phyloP scores from a whole-genome alignment of 139 green algal species.

The Chlamydomonas incerta region DNA sequence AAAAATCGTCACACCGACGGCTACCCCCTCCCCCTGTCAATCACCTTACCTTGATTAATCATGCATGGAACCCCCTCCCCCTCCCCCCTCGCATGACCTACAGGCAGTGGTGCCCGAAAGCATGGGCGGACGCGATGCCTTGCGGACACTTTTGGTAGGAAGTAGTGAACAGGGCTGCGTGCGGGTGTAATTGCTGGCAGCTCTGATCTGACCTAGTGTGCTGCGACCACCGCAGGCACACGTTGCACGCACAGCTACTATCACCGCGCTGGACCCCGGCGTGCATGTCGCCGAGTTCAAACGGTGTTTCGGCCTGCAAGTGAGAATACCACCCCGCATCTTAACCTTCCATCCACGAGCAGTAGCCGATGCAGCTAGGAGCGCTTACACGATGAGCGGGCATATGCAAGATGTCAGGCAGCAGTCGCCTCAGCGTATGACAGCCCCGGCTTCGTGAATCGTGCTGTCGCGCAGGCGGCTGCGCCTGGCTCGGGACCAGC shows the following conservation, averaged over 20 bases:
- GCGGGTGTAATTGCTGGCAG: no score
- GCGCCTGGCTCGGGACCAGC: not conserved
- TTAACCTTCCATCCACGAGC: no score
- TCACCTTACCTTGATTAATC: no score
- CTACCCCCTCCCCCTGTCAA: no score
- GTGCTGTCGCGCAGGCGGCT: not conserved
- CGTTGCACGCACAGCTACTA: conserved; percentile 39
- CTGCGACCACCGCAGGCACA: conserved; percentile 18
- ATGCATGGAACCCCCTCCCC: no score
- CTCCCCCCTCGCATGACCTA: no score
- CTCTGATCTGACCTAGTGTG: not conserved
- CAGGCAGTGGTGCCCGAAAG: conserved; percentile 26
- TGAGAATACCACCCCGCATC: no score
- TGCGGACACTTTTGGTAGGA: conserved; percentile 32
- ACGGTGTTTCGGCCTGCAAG: conserved; percentile 39
- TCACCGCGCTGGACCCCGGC: conserved; percentile 20
- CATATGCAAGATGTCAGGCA: no score
- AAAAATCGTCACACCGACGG: no score
- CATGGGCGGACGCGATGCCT: not conserved
- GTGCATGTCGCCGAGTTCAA: conserved; percentile 36
- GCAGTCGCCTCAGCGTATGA: not conserved
- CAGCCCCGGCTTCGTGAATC: not conserved
- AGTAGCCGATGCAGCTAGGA: no score
- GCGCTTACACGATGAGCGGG: no score
- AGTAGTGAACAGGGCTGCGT: no score